Evolutionary conservation across 1,284 basidiomycete species (phyloP), one percentile per base, ranked within the genome.

Genomic region (Microbotryomycetes sp.): DNA sequence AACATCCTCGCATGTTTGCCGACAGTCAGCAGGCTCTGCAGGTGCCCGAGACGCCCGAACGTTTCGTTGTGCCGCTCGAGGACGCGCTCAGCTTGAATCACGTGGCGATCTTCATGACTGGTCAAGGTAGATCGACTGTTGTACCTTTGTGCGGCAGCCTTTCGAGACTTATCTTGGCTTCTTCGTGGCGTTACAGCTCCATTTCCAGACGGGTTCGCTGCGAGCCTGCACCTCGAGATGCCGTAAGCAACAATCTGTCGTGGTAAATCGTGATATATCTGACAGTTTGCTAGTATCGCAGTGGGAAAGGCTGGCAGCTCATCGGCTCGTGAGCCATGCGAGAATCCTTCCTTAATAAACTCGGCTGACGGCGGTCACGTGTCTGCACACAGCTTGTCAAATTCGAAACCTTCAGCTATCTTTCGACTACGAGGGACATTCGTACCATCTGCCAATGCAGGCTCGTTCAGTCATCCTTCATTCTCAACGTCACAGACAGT

Each of bases 381-480:
- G 54, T 54, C 56, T 45, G n/a, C 25, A 26, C 22, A 16, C 51
- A 92, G 90, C 80, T 80, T 96, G 42, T 91, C 90, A 2, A 92
- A 92, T 74, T 85, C 87, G 23, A 93, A 93, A 73, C 91, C 91
- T 0, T 92, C 89, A 1, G 86, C 90, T 1, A 92, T 96, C 71
- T 94, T 92, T 78, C 86, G 89, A 19, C 81, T 94, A 19, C 83
- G 86, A 9, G 85, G 82, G 54, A 84, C 81, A 51, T 86, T 84
- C 46, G 55, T 65, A 28, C 58, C 66, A 16, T 65, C 70, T 5
- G 46, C 49, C 15, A n/a, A 31, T 14, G 19, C 59, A 3, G 26
- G 56, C 2, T 28, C 47, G 6, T 55, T 56, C 6, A 3, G 29
- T 19, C 3, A 55, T 9, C 29, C 59, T 3, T n/a, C 48, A 4